Evolutionary conservation across 805 yeast species (phyloP), one percentile per base, ranked within the genome.

Genomic region (Metschnikowia baotianmanensis): DNA sequence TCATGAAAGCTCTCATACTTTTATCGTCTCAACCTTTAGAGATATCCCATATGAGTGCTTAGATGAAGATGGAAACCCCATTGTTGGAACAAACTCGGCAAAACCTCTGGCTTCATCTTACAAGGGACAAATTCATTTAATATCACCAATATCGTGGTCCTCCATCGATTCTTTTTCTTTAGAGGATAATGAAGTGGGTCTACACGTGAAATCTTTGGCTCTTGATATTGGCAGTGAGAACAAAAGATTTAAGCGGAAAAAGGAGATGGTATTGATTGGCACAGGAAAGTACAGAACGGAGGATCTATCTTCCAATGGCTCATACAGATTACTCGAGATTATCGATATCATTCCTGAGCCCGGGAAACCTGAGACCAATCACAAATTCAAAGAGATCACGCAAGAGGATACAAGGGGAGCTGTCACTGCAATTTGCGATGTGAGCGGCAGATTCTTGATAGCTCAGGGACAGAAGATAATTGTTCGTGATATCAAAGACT

Each of bases 331-430:
- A 1, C 82, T 67, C 53, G 96, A 89, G 48, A 71, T 86, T 22
- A 81, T 84, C 40, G 89, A 82, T 43, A 83, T 89, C 58, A 87
- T 86, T 48, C 96, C 96, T 0, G 96, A 88, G 55, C 91, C 91
- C 1, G 89, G 83, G 0, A 76, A 74, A 43, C 96, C 96, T 0
- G 95, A 88, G 49, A 82, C 89, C 2, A 83, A 81, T 51, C 85
- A 78, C 58, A 86, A 83, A 60, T 71, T 90, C 52, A 88, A 86
- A 57, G 77, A 81, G 50, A 68, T 86, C 8, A 79, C 79, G 35
- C 73, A 76, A 35, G 97, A 90, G 59, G 78, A 76, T 21, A 78
- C 87, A 1, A 79, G 84, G 52, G 97, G 97, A 13, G 88, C 96
- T 1, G 91, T 84, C 0, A 79, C 93, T 1, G 71, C 86, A 2